Evolutionary conservation across 495 filamentous ascomycete species (phyloP), one percentile per base, ranked within the genome.

Genomic region (Talaromyces borbonicus): DNA sequence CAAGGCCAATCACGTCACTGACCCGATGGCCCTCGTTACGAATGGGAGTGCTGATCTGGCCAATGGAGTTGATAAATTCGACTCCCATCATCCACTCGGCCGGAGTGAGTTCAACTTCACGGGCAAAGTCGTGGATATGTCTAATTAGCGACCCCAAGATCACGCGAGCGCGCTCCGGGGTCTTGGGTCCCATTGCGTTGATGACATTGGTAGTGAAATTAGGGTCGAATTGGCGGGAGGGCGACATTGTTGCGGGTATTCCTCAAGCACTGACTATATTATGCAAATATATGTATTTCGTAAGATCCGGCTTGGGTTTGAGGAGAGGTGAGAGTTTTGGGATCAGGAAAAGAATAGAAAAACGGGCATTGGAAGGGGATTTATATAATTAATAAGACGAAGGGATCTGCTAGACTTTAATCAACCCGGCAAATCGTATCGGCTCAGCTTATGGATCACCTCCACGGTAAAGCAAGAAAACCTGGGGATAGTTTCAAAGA

Each of bases 1-100:
- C 84, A 11, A 89, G 63, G 22, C 84, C 84, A 18, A 87, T 67
- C 45, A 89, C 70, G 54, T 89, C 84, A 56, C 73, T 80, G 12
- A 89, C 60, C 11, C 86, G 68, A 51, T 83, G 80, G 22, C 79
- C 78, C 65, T 89, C 84, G 50, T 89, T 85, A 31, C 84, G 80
- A 47, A 72, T 74, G 43, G 81, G 75, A 50, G 76, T 66, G 48
- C 80, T 85, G 77, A 84, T 84, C 51, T 69, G 71, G 23, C 84
- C 84, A n/a, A 77, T 75, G 59, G 74, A 76, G 65, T 87, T 89
- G 58, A 88, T 70, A 69, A 85, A 55, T 46, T 63, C 48, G 19
- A 69, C 69, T 22, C 62, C 63, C 14, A 61, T 59, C 64, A 68
- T 69, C 67, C 62, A 69, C 48, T 71, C 68, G 46, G 69, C 68